Evolutionary conservation across 768 basidiomycete species (phyloP).

Genomic region (Mycena latifolia): DNA sequence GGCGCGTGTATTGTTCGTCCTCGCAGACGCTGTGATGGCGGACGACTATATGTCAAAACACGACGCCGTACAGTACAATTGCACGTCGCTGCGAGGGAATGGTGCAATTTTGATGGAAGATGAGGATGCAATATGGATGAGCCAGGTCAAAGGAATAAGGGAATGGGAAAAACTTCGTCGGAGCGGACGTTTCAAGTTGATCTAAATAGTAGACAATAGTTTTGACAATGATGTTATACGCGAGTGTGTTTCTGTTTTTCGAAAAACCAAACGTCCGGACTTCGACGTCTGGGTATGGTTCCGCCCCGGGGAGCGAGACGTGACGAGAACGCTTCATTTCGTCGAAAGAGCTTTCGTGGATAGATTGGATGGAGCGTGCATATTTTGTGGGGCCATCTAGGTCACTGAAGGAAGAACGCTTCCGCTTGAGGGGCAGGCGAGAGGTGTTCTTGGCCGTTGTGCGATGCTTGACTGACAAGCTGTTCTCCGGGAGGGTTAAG

Average conservation of each 20-base stretch:
- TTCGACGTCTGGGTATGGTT: too few species aligned
- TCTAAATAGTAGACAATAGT: background rate
- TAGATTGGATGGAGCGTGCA: conserved; percentile 55
- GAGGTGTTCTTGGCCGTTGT: conserved; percentile 24
- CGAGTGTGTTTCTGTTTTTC: too few species aligned
- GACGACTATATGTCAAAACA: too few species aligned
- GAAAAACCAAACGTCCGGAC: too few species aligned
- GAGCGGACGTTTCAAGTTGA: conserved; percentile 5
- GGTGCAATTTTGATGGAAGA: conserved; percentile 18
- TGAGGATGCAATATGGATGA: conserved; percentile 13
- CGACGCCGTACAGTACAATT: too few species aligned
- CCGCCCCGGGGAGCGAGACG: too few species aligned
- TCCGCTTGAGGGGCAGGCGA: conserved; percentile 41
- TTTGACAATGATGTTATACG: too few species aligned
- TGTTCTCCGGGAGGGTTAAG: background rate
- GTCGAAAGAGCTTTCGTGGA: conserved; percentile 61
- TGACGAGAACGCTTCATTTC: too few species aligned
- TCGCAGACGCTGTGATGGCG: background rate
- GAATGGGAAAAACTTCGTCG: conserved; percentile 4
- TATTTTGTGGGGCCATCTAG: conserved; percentile 56
- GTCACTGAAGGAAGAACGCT: conserved; percentile 54
- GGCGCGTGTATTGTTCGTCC: conserved; percentile 12
- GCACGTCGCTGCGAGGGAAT: background rate
- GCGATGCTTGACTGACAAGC: conserved; percentile 23
- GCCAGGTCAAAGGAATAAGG: background rate